These are phyloP conservation scores for Stromatinia cepivora DNA, from an alignment of 2,329 filamentous ascomycete genomes.

Conservation along the genomic window DNA sequence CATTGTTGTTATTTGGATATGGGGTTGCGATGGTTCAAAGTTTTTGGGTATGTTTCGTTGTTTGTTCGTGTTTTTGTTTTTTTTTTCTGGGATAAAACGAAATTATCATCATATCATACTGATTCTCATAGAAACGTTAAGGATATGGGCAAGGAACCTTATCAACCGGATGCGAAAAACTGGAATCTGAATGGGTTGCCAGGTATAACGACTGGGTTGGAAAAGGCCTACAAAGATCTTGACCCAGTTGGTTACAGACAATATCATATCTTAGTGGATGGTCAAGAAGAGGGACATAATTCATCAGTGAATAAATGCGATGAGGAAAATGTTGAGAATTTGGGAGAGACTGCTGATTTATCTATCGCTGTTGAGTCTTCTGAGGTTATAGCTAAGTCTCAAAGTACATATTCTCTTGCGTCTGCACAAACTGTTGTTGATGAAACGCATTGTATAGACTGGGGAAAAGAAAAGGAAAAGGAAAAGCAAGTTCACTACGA, in stretches of 20 bases:
- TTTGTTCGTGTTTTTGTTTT: not conserved
- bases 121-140: not conserved
- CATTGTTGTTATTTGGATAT: accelerated
- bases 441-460: too few relatives aligned
- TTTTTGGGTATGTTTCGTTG: not conserved
- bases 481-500: not conserved
- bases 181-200: not conserved
- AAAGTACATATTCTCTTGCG: not conserved
- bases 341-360: not conserved
- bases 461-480: not conserved
- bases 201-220: not conserved
- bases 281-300: not conserved
- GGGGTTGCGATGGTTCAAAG: not conserved
- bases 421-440: not conserved
- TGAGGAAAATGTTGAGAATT: not conserved
- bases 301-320: not conserved
- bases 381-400: not conserved
- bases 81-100: not conserved
- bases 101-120: too few relatives aligned
- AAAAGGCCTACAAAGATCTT: not conserved
- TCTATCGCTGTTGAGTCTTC: not conserved
- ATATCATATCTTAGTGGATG: not conserved
- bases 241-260: not conserved
- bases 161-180: not conserved
- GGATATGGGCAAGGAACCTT: not conserved